Evolutionary conservation across 768 basidiomycete genomes (phyloP).

Genomic region (Lactifluus pinguis): DNA sequence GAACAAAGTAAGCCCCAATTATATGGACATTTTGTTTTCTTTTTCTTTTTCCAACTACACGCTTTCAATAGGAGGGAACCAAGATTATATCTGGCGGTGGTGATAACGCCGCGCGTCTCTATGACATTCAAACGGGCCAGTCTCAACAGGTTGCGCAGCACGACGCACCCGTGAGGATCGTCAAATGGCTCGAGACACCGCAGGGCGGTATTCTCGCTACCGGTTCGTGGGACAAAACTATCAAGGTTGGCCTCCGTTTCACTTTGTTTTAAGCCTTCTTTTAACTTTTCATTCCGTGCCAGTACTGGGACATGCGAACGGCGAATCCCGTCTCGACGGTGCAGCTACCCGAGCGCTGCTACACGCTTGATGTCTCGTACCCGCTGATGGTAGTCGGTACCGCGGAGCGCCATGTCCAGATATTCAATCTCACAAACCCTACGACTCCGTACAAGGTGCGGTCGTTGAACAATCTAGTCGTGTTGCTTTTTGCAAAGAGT

Average conservation of each 20-base stretch:
- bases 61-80: conserved; percentile 60
- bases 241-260: conserved; percentile 54
- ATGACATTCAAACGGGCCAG: conserved; percentile 79
- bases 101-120: conserved; percentile 93
- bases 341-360: conserved; percentile 82
- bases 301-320: conserved; percentile 92
- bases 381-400: conserved; percentile 88
- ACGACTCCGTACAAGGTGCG: conserved; percentile 65
- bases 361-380: conserved; percentile 74
- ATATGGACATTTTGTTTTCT: neutral
- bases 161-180: conserved; percentile 78
- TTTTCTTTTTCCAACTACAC: neutral
- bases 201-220: conserved; percentile 75
- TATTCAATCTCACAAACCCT: conserved; percentile 81
- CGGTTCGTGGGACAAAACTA: conserved; percentile 96
- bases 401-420: conserved; percentile 85
- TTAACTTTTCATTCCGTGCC: neutral
- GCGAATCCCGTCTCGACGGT: conserved; percentile 71
- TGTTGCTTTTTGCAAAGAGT: neutral
- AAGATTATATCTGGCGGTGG: conserved; percentile 89
- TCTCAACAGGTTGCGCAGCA: conserved; percentile 80
- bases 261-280: neutral
- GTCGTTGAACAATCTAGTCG: neutral
- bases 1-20: conserved; percentile 59
- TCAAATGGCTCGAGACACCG: conserved; percentile 72